Evolutionary conservation across 2,329 filamentous ascomycete species (phyloP).

Genomic region (Xylaria sp.): DNA sequence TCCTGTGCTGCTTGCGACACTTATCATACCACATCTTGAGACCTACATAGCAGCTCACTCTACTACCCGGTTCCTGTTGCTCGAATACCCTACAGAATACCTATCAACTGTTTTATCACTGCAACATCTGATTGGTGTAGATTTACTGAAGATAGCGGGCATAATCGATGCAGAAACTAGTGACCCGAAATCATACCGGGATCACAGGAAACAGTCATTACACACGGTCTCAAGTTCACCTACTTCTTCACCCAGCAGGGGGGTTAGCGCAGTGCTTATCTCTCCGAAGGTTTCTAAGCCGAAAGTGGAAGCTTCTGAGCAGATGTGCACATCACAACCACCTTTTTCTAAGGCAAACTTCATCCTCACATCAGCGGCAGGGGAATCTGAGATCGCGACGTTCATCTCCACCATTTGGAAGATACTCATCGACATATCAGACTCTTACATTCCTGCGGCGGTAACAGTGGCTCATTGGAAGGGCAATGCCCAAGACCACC

Average conservation of each 20-base stretch:
- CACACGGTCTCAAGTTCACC: constrained; percentile 38
- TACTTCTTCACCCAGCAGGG: constrained; percentile 40
- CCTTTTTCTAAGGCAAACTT: constrained; percentile 66
- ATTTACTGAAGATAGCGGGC: constrained; percentile 68
- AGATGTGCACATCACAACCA: constrained; percentile 39
- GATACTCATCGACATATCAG: constrained; percentile 58
- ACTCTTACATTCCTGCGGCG: constrained; percentile 59
- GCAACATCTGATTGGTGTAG: constrained; percentile 66
- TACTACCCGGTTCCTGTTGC: constrained; percentile 65
- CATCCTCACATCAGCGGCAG: constrained; percentile 66
- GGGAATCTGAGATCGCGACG: constrained; percentile 62
- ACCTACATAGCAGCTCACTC: constrained; percentile 66
- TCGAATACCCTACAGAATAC: constrained; percentile 69
- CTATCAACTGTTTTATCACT: constrained; percentile 67
- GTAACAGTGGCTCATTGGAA: constrained; percentile 17
- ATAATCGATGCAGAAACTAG: constrained; percentile 61
- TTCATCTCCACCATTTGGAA: constrained; percentile 66
- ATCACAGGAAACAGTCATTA: constrained; percentile 28
- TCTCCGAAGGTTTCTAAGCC: constrained; percentile 29
- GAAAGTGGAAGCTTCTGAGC: constrained; percentile 3
- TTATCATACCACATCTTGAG: constrained; percentile 70
- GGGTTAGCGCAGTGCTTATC: constrained; percentile 34
- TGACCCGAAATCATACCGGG: constrained; percentile 44
- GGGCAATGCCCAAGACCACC: constrained; percentile 20
- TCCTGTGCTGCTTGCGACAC: constrained; percentile 64